A percentile compares a stretch with the other conserved stretches of the same genome.
These are phyloP conservation scores for Astrothelium subdiscretum DNA, from an alignment of 495 filamentous ascomycete species.

Conservation along the genomic window DNA sequence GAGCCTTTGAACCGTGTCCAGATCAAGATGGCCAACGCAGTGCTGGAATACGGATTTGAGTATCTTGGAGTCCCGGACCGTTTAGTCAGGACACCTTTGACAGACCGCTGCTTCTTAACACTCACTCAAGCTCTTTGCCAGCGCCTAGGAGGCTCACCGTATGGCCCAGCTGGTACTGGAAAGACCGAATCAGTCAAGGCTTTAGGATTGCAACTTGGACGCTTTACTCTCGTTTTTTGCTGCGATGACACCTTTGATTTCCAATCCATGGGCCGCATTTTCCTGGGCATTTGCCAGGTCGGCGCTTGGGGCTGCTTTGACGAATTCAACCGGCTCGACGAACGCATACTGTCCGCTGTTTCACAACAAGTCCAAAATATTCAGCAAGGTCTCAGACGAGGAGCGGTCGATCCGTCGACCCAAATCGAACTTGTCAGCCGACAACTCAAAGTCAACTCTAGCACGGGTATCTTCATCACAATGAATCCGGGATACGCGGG, in stretches of 20 bases:
- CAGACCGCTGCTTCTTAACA: conserved; percentile 95
- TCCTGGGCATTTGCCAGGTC: conserved; percentile 97
- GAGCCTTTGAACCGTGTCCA: conserved; percentile 74
- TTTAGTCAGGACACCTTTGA: conserved; percentile 89
- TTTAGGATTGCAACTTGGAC: conserved; percentile 86
- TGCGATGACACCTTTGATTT: conserved; percentile 99
- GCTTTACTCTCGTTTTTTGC: conserved; percentile 96
- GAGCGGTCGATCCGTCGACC: conserved; percentile 60
- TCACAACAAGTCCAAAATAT: conserved; percentile 99
- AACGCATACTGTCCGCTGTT: conserved; percentile 91
- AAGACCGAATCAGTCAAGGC: conserved; percentile 99
- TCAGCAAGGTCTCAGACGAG: conserved; percentile 81
- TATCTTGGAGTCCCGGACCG: conserved; percentile 93
- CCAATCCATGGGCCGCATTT: conserved; percentile 98
- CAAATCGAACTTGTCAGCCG: conserved; percentile 91
- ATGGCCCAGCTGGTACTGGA: conserved; percentile 95
- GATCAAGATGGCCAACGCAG: conserved; percentile 94
- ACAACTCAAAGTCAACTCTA: conserved; percentile 71
- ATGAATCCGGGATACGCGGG: conserved; percentile 99
- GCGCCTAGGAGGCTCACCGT: conserved; percentile 89
- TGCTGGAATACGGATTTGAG: conserved; percentile 91
- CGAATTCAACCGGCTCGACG: conserved; percentile 97
- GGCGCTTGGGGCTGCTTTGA: conserved; percentile 99
- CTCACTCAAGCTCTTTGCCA: conserved; percentile 93
- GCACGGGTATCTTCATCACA: conserved; percentile 98